Evolutionary conservation across 2,329 filamentous ascomycete species (phyloP).

Genomic region (Cladosporium sp.): DNA sequence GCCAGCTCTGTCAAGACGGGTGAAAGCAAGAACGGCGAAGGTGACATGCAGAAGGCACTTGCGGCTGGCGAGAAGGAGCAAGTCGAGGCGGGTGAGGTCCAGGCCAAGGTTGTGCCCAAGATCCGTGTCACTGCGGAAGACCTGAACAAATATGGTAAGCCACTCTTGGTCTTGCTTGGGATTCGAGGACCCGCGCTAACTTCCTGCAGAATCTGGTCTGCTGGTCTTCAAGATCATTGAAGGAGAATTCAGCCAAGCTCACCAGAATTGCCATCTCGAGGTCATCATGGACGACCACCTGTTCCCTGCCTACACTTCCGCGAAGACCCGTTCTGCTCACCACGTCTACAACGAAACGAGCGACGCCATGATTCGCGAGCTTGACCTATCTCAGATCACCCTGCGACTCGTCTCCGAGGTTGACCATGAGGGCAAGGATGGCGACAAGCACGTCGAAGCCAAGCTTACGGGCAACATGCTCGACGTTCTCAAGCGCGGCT

Average conservation of each 20-base stretch:
- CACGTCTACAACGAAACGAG: slow-evolving; percentile 84
- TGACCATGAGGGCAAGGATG: slow-evolving; percentile 63
- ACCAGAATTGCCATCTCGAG: slow-evolving; percentile 71
- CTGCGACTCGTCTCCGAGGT: slow-evolving; percentile 76
- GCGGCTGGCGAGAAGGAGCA: slow-evolving; percentile 43
- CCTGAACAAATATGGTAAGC: slow-evolving; percentile 65
- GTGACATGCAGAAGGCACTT: slow-evolving; percentile 40
- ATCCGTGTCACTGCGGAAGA: slow-evolving; percentile 73
- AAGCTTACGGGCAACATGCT: slow-evolving; percentile 80
- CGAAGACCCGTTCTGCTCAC: slow-evolving; percentile 61
- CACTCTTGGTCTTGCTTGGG: background rate
- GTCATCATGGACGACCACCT: slow-evolving; percentile 91
- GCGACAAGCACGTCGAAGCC: slow-evolving; percentile 69
- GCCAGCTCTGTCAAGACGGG: slow-evolving; percentile 35
- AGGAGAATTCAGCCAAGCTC: slow-evolving; percentile 63
- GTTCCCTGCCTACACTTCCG: slow-evolving; percentile 80
- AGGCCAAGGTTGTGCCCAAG: slow-evolving; percentile 60
- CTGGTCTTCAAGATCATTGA: slow-evolving; percentile 93
- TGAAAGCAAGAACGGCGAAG: slow-evolving; percentile 28
- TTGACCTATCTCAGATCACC: slow-evolving; percentile 93
- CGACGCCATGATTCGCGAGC: slow-evolving; percentile 90
- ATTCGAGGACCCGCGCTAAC: background rate
- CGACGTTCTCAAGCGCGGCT: slow-evolving; percentile 69
- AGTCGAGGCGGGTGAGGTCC: slow-evolving; percentile 36
- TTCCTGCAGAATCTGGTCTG: slow-evolving; percentile 68